phyloP scores from a whole-genome alignment of 768 basidiomycete species.

The Leccinum arenicola region DNA sequence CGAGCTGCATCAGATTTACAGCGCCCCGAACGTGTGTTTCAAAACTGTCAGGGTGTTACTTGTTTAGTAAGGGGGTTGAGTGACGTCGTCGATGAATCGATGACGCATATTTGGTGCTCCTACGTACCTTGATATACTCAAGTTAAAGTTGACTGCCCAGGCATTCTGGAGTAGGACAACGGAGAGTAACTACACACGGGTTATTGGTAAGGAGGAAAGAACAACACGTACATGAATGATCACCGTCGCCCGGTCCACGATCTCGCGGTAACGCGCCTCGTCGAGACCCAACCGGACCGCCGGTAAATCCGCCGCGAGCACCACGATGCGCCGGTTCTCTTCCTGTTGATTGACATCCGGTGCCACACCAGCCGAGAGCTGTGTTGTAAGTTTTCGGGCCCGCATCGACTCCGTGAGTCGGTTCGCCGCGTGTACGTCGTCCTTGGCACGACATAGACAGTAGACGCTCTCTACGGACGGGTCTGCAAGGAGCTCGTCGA shows the following conservation, averaged over 20 bases:
- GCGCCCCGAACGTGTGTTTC: constrained; percentile 49
- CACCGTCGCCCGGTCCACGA: constrained; percentile 37
- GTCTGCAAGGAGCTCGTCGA: constrained; percentile 36
- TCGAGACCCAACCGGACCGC: constrained; percentile 40
- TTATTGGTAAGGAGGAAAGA: neutral
- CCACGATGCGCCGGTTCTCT: constrained; percentile 31
- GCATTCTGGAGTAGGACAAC: constrained; percentile 37
- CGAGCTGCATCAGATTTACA: constrained; percentile 48
- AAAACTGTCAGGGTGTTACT: constrained; percentile 24
- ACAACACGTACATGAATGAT: constrained; percentile 41
- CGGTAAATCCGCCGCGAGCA: constrained; percentile 43
- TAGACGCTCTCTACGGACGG: constrained; percentile 31
- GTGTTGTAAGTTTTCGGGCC: neutral
- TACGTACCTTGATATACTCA: constrained; percentile 30
- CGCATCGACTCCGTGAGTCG: neutral
- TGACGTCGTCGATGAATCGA: neutral
- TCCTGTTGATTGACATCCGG: neutral
- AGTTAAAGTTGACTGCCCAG: constrained; percentile 57
- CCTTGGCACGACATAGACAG: constrained; percentile 49
- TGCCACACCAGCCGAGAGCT: neutral
- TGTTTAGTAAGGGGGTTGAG: neutral
- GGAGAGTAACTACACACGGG: neutral
- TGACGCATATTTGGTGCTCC: neutral
- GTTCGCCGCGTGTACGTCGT: constrained; percentile 38
- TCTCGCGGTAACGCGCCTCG: constrained; percentile 33